These are phyloP conservation scores for Misopates orontium DNA, from an alignment of 257 asterid species.

Conservation along the genomic window DNA sequence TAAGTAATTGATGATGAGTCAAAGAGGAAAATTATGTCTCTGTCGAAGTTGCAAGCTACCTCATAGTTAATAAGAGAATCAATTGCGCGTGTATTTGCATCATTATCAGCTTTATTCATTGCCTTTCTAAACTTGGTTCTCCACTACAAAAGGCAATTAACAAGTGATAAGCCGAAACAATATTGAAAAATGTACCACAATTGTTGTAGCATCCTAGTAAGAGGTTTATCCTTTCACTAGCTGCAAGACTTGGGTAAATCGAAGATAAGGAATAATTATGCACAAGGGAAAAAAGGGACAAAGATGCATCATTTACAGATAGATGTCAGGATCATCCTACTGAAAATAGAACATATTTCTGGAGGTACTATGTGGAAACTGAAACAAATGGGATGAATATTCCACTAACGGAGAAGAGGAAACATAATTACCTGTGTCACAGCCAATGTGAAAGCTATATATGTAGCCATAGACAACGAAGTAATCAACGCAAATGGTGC, in stretches of 20 bases:
- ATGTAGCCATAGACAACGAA: slow-evolving; percentile 80
- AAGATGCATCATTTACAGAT: slow-evolving; percentile 9
- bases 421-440: slow-evolving; percentile 72
- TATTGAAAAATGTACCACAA: slow-evolving; percentile 9
- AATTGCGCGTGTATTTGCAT: slow-evolving; percentile 83
- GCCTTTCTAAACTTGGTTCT: slow-evolving; percentile 94
- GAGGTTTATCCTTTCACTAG: slow-evolving; percentile 17
- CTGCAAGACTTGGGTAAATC: slow-evolving; percentile 5
- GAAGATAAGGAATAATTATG: background rate
- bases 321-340: background rate
- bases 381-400: slow-evolving; percentile 1
- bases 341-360: slow-evolving; percentile 12
- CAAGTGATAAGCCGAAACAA: slow-evolving; percentile 25
- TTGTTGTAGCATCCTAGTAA: slow-evolving; percentile 9
- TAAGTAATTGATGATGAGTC: slow-evolving; percentile 17
- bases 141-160: slow-evolving; percentile 61
- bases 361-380: slow-evolving; percentile 9
- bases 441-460: slow-evolving; percentile 74
- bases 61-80: slow-evolving; percentile 96
- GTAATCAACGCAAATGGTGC: slow-evolving; percentile 99
- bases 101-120: slow-evolving; percentile 98
- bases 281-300: background rate
- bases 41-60: slow-evolving; percentile 45
- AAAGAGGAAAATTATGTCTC: slow-evolving; percentile 17
- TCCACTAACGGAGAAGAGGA: slow-evolving; percentile 7